Base-by-base conservation (phyloP, 78 protist genomes). In the Polysphondylium violaceum region DNA sequence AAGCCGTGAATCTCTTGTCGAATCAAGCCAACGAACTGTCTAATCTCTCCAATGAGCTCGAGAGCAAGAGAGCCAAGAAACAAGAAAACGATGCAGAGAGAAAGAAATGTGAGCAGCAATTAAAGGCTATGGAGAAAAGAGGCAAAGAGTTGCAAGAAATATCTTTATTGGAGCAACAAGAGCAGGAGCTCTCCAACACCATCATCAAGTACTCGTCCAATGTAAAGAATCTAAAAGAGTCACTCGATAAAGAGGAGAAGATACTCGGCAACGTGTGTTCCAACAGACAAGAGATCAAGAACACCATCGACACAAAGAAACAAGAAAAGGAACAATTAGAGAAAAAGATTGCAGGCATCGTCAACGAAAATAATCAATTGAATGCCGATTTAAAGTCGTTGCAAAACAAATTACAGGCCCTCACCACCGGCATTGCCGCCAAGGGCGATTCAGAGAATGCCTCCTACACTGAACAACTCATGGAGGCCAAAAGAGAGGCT, bases 121-220 rank as follows among this genome's bases (percentile, higher is more conserved):
- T 25, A 14, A 61, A 41, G 19, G 21, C 38, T 21, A 53, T 58
- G 33, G 71, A 83, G 17, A 4, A 75, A 6, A 72, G 60, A 3
- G 58, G 17, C 11, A 65, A 59, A 7, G 47, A 47, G 9, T n/a
- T 44, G 9, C 41, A 56, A 23, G 50, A 72, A 44, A 38, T 31
- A 9, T 19, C 55, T 14, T 47, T 35, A 4, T n/a, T 81, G 67
- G 92, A 75, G 14, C 43, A 38, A 19, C 17, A 76, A 58, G 78
- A 71, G 31, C 90, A 51, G 17, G 75, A 88, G 35, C 72, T 86
- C 23, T 69, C 92, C 51, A 86, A 93, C 64, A 89, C 23, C 21
- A 40, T 97, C 25, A 94, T 93, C 38, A 88, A 93, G 56, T 38
- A 59, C 35, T 76, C 40, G 41, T 31, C 96, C 1, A 12, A n/a